Base-by-base conservation (phyloP, 2,329 filamentous ascomycete genomes). In the Calonectria hongkongensis region DNA sequence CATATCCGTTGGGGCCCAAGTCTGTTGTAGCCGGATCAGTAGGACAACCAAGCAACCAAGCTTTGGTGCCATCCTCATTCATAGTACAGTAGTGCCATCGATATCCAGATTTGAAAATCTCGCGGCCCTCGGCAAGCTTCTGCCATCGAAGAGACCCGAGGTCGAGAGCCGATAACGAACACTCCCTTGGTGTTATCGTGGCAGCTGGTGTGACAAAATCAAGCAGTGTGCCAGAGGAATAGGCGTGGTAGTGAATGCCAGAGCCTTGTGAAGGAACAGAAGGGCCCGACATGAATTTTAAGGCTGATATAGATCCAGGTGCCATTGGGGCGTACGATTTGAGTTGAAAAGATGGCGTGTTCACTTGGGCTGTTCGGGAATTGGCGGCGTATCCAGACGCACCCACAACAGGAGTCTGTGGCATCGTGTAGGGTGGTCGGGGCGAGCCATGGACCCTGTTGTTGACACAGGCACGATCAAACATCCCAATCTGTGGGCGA, bases 11-110 rank as follows among this genome's bases (percentile, higher is more conserved):
- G 16, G 91, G 89, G 2, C 90, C 93, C 18, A 93, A 87, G 47
- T 93, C 93, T 60, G 92, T 91, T 8, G 89, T 87, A 21, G 89
- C 86, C 48, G 89, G 86, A 75, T 98, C 95, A 4, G 94, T 93
- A 2, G 94, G 94, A 80, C 95, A 98, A 10, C 97, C 97, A n/a
- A 99, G 89, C 28, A 99, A 88, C 96, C 97, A 99, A 9, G 95
- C 97, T 82, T 98, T 98, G 8, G 97, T 98, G 7, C 96, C 96
- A 79, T 98, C 95, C 73, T 97, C 93, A 81, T 98, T 97, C 85
- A 98, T 94, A 3, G 95, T 98, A 83, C 97, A 98, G 82, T 99
- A 99, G 83, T 98, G 96, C 97, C 97, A 99, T 72, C 96, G 92
- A 83, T 97, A 98, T n/a, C 94, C 95, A 0, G 92, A 88, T 78